Base-by-base conservation (phyloP, 2,329 filamentous ascomycete genomes). In the Chaetomiaceae sp. region DNA sequence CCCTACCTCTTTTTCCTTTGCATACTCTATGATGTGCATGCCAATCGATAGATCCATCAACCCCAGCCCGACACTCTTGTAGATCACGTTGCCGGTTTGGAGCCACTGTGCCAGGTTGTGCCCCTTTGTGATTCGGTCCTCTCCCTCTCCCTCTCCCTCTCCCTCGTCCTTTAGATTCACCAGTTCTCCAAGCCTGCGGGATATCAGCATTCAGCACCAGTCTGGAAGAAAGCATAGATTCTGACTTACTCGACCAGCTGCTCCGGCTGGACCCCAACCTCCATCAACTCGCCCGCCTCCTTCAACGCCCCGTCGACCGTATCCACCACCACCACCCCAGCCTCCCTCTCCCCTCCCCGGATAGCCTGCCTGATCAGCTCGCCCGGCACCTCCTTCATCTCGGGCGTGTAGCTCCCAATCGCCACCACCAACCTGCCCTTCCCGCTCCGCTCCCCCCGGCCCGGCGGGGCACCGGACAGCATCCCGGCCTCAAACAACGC, bases 271-370 rank as follows among this genome's bases (percentile, higher is more conserved):
- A 96, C 73, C 0, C 83, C 84, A 0, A 89, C 89, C 59, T 89
- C 82, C 9, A 95, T 86, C 43, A 97, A 75, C 72, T 97, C 92
- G 0, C 92, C 92, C 0, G 91, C 87, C 66, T 96, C 89, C 61
- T 85, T 84, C 38, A 96, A 67, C 41, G 86, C 90, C 0, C 57
- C 57, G n/a, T 57, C 54, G 2, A 51, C 34, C 11, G 57, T 55
- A 64, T 90, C 87, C 5, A 90, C 87, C 5, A 89, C 77, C 23
- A 90, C 75, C 13, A 80, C 82, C 71, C 14, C 70, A 65, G 74
- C 67, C 30, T 77, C 73, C n/a, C 33, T 9, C 32, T 66, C 61
- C 61, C 72, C 74, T 10, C 14, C n/a, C 3, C 6, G 14, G 0
- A 75, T 73, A 0, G 81, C 82, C 64, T 89, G 81, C 6, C 77